These are phyloP conservation scores for Trichoderma sp. DNA, from an alignment of 2,329 filamentous ascomycete species.

Conservation along the genomic window DNA sequence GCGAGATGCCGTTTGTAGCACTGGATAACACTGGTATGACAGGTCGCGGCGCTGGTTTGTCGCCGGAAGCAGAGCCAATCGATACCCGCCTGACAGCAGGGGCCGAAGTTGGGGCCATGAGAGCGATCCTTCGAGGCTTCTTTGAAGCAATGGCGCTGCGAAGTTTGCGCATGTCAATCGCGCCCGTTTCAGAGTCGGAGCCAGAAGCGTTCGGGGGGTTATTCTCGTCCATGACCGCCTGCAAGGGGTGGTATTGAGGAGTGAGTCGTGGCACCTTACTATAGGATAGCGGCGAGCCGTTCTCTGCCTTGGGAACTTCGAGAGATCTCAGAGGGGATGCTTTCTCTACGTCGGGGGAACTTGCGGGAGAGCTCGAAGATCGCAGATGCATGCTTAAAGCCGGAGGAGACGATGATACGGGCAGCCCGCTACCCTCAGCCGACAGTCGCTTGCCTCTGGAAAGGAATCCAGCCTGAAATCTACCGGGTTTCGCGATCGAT, in stretches of 20 bases:
- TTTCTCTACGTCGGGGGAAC: slow-evolving; percentile 38
- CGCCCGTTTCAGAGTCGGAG: slow-evolving; percentile 54
- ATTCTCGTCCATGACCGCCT: slow-evolving; percentile 55
- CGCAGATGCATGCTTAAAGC: slow-evolving; percentile 61
- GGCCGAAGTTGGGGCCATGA: slow-evolving; percentile 42
- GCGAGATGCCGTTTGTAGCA: slow-evolving; percentile 59
- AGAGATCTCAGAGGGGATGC: slow-evolving; percentile 55
- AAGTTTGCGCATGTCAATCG: slow-evolving; percentile 58
- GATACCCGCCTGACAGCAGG: slow-evolving; percentile 51
- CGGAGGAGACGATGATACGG: slow-evolving; percentile 58
- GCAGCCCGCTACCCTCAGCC: slow-evolving; percentile 59
- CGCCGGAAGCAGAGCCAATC: slow-evolving; percentile 43
- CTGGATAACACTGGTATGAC: slow-evolving; percentile 52
- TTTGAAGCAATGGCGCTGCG: slow-evolving; percentile 60
- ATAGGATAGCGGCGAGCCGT: slow-evolving; percentile 47
- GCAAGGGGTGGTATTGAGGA: slow-evolving; percentile 36
- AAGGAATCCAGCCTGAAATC: slow-evolving; percentile 89
- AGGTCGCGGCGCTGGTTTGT: slow-evolving; percentile 37
- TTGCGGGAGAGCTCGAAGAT: slow-evolving; percentile 50
- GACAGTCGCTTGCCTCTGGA: slow-evolving; percentile 56
- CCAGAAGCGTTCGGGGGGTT: slow-evolving; percentile 49
- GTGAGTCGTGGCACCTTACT: slow-evolving; percentile 30
- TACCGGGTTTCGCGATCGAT: slow-evolving; percentile 60
- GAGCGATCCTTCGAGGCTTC: slow-evolving; percentile 49
- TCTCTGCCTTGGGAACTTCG: slow-evolving; percentile 55